Base-by-base conservation (phyloP, 1,139 yeast species). In the Debaryomycetaceae sp. region DNA sequence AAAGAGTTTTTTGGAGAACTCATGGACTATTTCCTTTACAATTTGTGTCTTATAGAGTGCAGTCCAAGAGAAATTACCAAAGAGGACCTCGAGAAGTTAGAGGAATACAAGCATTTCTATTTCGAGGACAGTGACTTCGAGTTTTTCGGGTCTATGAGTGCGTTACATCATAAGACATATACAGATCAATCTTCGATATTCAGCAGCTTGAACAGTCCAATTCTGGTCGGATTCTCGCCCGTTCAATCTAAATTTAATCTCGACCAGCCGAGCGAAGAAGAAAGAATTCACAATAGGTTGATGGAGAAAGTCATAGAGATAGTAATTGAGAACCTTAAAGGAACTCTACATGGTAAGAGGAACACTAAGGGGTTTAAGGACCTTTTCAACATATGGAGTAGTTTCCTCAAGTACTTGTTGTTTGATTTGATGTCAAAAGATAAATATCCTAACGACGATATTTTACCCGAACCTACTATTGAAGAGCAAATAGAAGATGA, bases 1-100 rank as follows among this genome's bases (percentile, higher is more conserved):
- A 51, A 52, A 33, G 41, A 47, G 6, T 59, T 65, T 36, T 61
- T 63, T 39, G 41, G 49, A 32, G 68, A 63, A 31, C 39, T 63
- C n/a, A 34, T 64, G 32, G 72, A 66, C 35, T 59, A 59, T 40
- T 50, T 61, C 26, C 51, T 67, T 33, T 51, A 54, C 36, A 56
- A 64, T 33, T 41, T 65, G 17, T 47, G 45, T 37, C 45, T 48
- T 7, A 42, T 57, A 34, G 34, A 47, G 37, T 40, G 52, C 47
- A 32, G 49, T 49, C 8, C 43, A 41, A 16, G 37, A 45, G 43
- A 53, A 35, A 40, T 51, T n/a, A 38, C 42, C 4, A 43, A 43
- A 2, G 48, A 47, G 26, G 67, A 63, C 35, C 42, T 43, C 16
- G 46, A 50, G 30, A 48, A 46, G 35, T 48, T 61, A 22, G 45